Conservation (phyloP, 148 eudicot species). For the Vaccinium vitisidaea region DNA sequence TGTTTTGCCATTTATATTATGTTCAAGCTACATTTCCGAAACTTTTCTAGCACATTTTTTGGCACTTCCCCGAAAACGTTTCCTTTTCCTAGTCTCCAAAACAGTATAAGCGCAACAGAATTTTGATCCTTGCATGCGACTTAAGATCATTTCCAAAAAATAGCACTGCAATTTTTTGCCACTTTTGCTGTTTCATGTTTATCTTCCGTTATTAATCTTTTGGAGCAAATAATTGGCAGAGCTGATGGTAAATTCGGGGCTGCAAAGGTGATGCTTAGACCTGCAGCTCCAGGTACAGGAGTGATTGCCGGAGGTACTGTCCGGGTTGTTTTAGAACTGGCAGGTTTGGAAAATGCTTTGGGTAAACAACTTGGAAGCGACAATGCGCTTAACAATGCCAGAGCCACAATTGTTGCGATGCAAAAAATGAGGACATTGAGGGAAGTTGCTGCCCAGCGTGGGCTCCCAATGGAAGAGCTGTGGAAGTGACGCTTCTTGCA, state of each 20-base stretch:
- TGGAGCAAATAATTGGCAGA: constrained; percentile 37
- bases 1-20: not conserved
- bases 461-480: constrained; percentile 95
- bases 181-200: not conserved
- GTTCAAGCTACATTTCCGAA: not conserved
- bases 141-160: not conserved
- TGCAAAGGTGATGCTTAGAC: constrained; percentile 96
- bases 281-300: constrained; percentile 93
- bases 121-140: not conserved
- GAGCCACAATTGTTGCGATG: constrained; percentile 80
- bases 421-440: constrained; percentile 79
- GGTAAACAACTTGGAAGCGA: constrained; percentile 94
- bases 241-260: constrained; percentile 82
- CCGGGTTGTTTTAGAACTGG: constrained; percentile 78
- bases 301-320: constrained; percentile 93
- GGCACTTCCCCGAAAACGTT: not conserved
- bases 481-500: constrained; percentile 65
- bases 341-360: constrained; percentile 88
- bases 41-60: not conserved
- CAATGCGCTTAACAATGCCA: constrained; percentile 92
- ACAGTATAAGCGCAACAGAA: not conserved
- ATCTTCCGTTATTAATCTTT: not conserved
- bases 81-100: not conserved
- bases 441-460: constrained; percentile 81
- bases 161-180: not conserved